Evolutionary conservation across 2,329 filamentous ascomycete species (phyloP), one percentile per base, ranked within the genome.

Genomic region (Cercospora sojina): DNA sequence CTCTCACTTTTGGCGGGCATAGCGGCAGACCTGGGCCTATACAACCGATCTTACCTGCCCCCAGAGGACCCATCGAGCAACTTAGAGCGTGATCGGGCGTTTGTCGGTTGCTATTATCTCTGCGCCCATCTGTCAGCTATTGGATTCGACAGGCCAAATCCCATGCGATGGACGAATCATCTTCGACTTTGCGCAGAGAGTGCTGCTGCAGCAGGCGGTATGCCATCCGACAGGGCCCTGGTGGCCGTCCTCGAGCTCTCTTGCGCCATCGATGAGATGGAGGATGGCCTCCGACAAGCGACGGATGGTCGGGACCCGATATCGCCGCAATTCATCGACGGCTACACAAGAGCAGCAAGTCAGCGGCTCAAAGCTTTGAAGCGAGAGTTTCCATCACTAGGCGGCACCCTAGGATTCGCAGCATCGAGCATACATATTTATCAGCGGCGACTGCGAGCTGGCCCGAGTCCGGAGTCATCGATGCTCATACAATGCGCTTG

Each of bases 41-140:
- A 74, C 47, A 62, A 62, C 49, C 58, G 55, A 43, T 57, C 65
- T n/a, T 61, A 31, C 47, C 63, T 62, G 49, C 65, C 62, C 20
- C 62, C 59, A 5, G 59, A 64, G 23, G 69, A 70, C 38, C 57
- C 70, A 23, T 67, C 63, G 61, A 64, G 66, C 60, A 49, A 64
- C 5, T 23, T 72, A 13, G 70, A 73, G 35, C 65, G 64, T 20
- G 65, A 72, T 66, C 67, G 72, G 47, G 68, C 72, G 4, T 73
- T 74, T 29, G 67, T 74, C 2, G 74, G 74, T 20, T 71, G 69
- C 62, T 74, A 74, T 55, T 72, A 73, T 59, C 69, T 75, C 31
- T 74, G 72, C 64, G 61, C 61, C 20, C 38, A 64, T 38, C 64
- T 75, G 5, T 67, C 73, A 25, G 67, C 70, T 25, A 64, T 66